Evolutionary conservation across 177 flowering plant genomes (phyloP).

Genomic region (Vitis hybrid): DNA sequence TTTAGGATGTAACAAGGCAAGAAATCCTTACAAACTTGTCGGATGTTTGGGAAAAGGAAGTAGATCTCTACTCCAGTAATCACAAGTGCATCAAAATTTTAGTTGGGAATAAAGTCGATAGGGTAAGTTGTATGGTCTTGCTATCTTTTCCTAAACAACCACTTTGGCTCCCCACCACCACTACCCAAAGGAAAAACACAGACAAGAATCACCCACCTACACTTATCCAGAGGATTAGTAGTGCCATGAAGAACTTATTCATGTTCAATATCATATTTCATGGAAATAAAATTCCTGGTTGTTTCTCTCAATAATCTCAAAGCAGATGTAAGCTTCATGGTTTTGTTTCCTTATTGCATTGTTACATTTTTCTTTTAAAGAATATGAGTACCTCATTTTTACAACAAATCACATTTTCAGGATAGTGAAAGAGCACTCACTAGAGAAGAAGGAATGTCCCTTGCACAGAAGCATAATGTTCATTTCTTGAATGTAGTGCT

Average conservation of each 20-base stretch:
- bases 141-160: neutral
- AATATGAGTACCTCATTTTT: neutral
- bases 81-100: constrained; percentile 75
- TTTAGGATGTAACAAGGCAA: constrained; percentile 85
- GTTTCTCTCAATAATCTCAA: neutral
- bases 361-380: too few relatives aligned
- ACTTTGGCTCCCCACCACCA: too few relatives aligned
- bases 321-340: neutral
- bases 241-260: neutral
- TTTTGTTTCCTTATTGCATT: neutral
- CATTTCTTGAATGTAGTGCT: constrained; percentile 89
- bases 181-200: too few relatives aligned
- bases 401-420: constrained; percentile 34
- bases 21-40: constrained; percentile 76
- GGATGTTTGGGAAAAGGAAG: constrained; percentile 76
- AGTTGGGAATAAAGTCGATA: constrained; percentile 90
- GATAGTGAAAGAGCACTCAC: constrained; percentile 73
- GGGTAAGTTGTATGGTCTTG: constrained; percentile 41
- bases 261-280: neutral
- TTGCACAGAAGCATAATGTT: constrained; percentile 64
- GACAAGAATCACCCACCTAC: too few relatives aligned
- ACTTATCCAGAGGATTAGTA: neutral
- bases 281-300: neutral
- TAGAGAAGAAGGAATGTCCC: constrained; percentile 77
- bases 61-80: constrained; percentile 74